A percentile compares a stretch with the other conserved stretches of the same genome.
These are phyloP conservation scores for Ulmus americana DNA, from an alignment of 331 rosid species.

Conservation along the genomic window DNA sequence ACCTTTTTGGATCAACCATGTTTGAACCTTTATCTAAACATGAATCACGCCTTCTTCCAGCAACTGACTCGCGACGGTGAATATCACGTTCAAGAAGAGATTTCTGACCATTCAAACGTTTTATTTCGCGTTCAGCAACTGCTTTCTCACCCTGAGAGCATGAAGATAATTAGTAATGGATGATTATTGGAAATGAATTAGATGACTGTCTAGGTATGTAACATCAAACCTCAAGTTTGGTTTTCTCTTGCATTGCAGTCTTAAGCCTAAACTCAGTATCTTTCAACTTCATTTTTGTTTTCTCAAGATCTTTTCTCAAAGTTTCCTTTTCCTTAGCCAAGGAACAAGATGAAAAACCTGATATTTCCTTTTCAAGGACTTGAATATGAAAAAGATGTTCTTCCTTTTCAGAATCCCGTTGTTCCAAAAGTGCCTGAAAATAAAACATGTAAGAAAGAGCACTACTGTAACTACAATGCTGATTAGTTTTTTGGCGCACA, in stretches of 20 bases:
- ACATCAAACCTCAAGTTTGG: constrained; percentile 69
- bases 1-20: constrained; percentile 49
- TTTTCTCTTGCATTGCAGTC: constrained; percentile 76
- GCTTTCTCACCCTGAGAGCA: constrained; percentile 69
- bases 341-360: constrained; percentile 53
- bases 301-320: constrained; percentile 74
- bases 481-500: constrained; percentile 4
- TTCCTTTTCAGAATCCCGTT: constrained; percentile 48
- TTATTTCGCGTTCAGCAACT: constrained; percentile 66
- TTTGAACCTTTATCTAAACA: constrained; percentile 51
- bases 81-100: constrained; percentile 80
- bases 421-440: constrained; percentile 50
- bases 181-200: constrained; percentile 6
- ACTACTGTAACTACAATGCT: constrained; percentile 5
- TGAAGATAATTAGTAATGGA: constrained; percentile 22
- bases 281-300: constrained; percentile 58
- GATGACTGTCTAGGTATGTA: constrained; percentile 15
- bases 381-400: constrained; percentile 55
- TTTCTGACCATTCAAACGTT: constrained; percentile 66
- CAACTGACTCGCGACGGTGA: constrained; percentile 60
- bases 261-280: constrained; percentile 78
- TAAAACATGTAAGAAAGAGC: constrained; percentile 9
- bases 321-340: constrained; percentile 68
- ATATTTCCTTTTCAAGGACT: constrained; percentile 60
- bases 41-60: constrained; percentile 67